Percentiles rank a stretch among this genome's conserved stretches.
Evolutionary conservation across 495 filamentous ascomycete species (phyloP).

Genomic region (Neurospora terricola): DNA sequence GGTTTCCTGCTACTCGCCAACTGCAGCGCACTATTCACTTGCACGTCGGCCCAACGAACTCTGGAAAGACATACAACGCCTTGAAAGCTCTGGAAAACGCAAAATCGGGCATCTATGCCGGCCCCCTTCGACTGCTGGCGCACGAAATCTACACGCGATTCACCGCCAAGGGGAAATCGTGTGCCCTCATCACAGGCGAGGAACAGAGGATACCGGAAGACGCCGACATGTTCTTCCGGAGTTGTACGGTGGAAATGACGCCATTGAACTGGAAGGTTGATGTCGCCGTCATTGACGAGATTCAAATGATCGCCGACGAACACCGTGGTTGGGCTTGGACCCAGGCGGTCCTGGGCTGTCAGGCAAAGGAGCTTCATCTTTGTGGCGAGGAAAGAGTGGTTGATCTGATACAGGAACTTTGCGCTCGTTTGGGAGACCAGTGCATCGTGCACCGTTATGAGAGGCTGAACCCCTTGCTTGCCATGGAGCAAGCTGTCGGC

Average conservation of each 20-base stretch:
- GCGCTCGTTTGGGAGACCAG: conserved; percentile 69
- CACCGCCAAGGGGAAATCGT: conserved; percentile 59
- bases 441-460: conserved; percentile 72
- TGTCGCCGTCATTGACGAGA: conserved; percentile 95
- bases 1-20: conserved; percentile 74
- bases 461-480: conserved; percentile 67
- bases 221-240: conserved; percentile 45
- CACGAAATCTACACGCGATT: conserved; percentile 87
- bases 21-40: conserved; percentile 78
- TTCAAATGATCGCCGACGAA: conserved; percentile 84
- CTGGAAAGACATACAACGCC: conserved; percentile 95
- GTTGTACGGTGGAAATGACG: conserved; percentile 97
- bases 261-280: conserved; percentile 60
- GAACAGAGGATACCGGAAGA: conserved; percentile 55
- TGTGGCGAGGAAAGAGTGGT: conserved; percentile 85
- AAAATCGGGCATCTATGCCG: conserved; percentile 76
- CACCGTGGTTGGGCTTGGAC: conserved; percentile 96
- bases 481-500: conserved; percentile 49
- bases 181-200: conserved; percentile 84
- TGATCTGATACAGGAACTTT: conserved; percentile 70
- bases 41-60: conserved; percentile 96
- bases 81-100: conserved; percentile 73
- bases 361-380: conserved; percentile 81
- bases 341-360: conserved; percentile 75
- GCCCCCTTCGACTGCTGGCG: conserved; percentile 80